A percentile compares a stretch with the other conserved stretches of the same genome.
phyloP scores from a whole-genome alignment of 768 basidiomycete species.

The Boletus reticuloceps region DNA sequence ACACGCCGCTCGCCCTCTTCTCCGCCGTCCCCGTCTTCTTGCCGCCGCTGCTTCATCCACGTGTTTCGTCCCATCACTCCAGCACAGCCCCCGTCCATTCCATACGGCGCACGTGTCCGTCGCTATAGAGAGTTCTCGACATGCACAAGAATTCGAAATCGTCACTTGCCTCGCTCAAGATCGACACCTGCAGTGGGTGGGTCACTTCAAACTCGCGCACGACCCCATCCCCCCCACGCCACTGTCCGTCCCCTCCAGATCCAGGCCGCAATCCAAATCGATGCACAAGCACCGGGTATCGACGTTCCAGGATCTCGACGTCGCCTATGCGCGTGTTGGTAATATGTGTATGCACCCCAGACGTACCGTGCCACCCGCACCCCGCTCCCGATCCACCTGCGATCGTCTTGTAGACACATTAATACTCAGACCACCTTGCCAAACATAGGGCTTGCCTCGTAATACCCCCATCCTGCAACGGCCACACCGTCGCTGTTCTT shows the following conservation, averaged over 20 bases:
- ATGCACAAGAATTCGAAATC: neutral
- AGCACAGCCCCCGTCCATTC: constrained; percentile 73
- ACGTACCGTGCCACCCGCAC: constrained; percentile 85
- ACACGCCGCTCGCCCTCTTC: constrained; percentile 50
- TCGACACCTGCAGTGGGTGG: constrained; percentile 81
- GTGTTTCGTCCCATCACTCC: constrained; percentile 77
- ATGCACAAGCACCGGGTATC: constrained; percentile 89
- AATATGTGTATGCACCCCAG: constrained; percentile 91
- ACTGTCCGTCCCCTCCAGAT: constrained; percentile 70
- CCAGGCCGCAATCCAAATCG: constrained; percentile 73
- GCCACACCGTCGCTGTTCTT: constrained; percentile 76
- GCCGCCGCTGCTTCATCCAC: constrained; percentile 50
- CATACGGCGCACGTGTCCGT: constrained; percentile 83
- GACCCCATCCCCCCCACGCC: constrained; percentile 81
- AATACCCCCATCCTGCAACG: constrained; percentile 86
- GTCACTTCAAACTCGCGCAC: constrained; percentile 80
- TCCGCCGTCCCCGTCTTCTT: neutral
- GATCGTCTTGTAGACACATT: constrained; percentile 54
- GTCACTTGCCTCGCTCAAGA: constrained; percentile 71
- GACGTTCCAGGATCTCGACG: constrained; percentile 88
- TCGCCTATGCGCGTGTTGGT: constrained; percentile 93
- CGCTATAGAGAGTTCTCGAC: constrained; percentile 42
- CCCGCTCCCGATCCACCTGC: constrained; percentile 94
- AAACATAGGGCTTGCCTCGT: constrained; percentile 49
- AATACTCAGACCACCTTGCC: neutral